phyloP scores from a whole-genome alignment of 768 basidiomycete species.

The Lepiota brunneoincarnata region DNA sequence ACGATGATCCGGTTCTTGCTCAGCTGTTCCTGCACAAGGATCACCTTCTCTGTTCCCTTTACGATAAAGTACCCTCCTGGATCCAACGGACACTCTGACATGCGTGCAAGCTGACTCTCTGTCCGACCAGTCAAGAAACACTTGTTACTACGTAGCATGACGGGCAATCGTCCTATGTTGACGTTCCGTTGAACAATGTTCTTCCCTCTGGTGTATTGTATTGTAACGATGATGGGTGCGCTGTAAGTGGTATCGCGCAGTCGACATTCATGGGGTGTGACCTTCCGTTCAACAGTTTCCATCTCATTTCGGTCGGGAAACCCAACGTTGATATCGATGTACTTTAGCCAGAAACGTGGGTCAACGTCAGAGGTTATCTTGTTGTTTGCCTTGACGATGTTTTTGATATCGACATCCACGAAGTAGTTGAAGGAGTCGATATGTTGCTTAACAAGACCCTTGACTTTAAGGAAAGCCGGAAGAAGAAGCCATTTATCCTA shows the following conservation, averaged over 20 bases:
- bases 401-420: conserved; percentile 95
- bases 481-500: conserved; percentile 99
- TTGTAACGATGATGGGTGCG: conserved; percentile 89
- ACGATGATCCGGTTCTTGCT: conserved; percentile 99
- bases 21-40: conserved; percentile 96
- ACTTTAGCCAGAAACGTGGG: conserved; percentile 95
- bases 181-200: conserved; percentile 86
- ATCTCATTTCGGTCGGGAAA: conserved; percentile 88
- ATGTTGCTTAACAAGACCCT: conserved; percentile 98
- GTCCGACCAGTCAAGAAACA: conserved; percentile 81
- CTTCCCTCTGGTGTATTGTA: conserved; percentile 92
- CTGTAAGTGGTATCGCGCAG: conserved; percentile 93
- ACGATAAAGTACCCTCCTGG: conserved; percentile 99
- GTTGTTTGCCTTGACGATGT: conserved; percentile 91
- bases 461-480: conserved; percentile 95
- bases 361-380: conserved; percentile 96
- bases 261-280: conserved; percentile 97
- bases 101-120: conserved; percentile 83
- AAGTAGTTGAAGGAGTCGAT: conserved; percentile 99
- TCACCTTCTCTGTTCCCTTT: conserved; percentile 99
- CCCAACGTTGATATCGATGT: conserved; percentile 92
- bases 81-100: conserved; percentile 97
- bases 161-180: conserved; percentile 87
- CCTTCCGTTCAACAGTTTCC: conserved; percentile 70
- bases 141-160: conserved; percentile 96